Evolutionary conservation across 108 stramenopile species (phyloP).

Genomic region (Nitzschia palea): DNA sequence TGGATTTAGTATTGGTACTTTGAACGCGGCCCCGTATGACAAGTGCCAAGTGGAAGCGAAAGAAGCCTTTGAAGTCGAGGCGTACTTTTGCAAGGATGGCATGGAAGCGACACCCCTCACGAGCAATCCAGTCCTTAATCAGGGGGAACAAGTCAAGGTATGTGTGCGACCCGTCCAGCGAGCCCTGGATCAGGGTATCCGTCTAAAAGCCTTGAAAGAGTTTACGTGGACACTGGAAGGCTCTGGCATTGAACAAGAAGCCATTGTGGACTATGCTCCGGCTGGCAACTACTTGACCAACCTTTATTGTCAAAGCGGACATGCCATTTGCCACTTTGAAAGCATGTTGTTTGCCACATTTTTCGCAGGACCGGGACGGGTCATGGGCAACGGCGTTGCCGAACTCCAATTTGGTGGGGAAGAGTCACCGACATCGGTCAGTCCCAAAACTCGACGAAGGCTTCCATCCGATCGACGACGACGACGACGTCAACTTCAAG

Average conservation of each 20-base stretch:
- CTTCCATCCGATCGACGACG: background rate
- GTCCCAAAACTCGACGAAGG: background rate
- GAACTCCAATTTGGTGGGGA: conserved; percentile 6
- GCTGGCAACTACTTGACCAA: background rate
- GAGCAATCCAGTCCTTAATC: background rate
- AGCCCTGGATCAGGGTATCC: background rate
- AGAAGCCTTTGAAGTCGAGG: background rate
- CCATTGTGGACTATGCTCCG: background rate
- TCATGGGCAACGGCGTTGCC: background rate
- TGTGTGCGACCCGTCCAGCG: background rate
- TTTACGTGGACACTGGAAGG: background rate
- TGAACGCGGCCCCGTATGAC: background rate
- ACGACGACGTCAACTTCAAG: background rate
- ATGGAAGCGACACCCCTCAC: background rate
- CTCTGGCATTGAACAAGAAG: background rate
- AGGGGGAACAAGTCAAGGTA: conserved; percentile 2
- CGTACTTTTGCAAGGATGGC: conserved; percentile 2
- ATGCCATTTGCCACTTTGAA: conserved; percentile 7
- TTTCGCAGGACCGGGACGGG: background rate
- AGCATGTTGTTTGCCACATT: background rate
- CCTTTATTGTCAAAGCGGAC: background rate
- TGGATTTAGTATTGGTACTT: conserved; percentile 1
- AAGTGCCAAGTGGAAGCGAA: background rate
- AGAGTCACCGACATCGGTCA: background rate
- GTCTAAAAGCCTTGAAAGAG: background rate